Percentiles rank a stretch among this genome's conserved stretches.
These are phyloP conservation scores for Myxozyma kluyveri DNA, from an alignment of 805 yeast genomes.

Conservation along the genomic window DNA sequence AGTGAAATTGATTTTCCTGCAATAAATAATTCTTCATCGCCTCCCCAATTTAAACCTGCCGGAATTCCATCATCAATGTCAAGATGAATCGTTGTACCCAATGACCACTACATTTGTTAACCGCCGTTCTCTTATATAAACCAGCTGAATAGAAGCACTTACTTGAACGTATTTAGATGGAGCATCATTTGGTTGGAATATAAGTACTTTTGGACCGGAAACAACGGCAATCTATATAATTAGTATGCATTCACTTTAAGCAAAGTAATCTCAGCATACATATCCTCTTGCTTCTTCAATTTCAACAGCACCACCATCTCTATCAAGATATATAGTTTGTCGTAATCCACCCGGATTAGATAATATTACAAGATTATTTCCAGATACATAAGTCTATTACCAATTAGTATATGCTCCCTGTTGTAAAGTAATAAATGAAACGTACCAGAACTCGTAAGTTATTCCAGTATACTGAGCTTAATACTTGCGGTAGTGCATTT, in stretches of 20 bases:
- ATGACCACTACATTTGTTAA: constrained; percentile 13
- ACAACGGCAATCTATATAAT: constrained; percentile 28
- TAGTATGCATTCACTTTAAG: background rate
- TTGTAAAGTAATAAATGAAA: background rate
- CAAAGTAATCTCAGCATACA: constrained; percentile 23
- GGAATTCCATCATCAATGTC: constrained; percentile 28
- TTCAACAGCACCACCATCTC: constrained; percentile 65
- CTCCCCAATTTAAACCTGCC: constrained; percentile 26
- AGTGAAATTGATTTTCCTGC: constrained; percentile 28
- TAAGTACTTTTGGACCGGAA: constrained; percentile 27
- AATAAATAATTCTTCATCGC: constrained; percentile 22
- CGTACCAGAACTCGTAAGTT: constrained; percentile 52
- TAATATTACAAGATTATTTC: constrained; percentile 74
- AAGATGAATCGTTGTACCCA: constrained; percentile 24
- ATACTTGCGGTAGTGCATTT: constrained; percentile 53
- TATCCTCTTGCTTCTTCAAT: constrained; percentile 59
- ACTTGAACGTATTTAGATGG: constrained; percentile 12
- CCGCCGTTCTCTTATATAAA: background rate
- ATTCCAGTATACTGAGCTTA: constrained; percentile 64
- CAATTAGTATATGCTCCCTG: background rate
- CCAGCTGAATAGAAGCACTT: background rate
- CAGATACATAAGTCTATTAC: constrained; percentile 68
- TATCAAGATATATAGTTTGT: constrained; percentile 72
- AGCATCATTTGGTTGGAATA: constrained; percentile 18
- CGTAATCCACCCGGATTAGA: constrained; percentile 53